Conservation (phyloP, 305 asterid genomes). For the Solanum hybrid region DNA sequence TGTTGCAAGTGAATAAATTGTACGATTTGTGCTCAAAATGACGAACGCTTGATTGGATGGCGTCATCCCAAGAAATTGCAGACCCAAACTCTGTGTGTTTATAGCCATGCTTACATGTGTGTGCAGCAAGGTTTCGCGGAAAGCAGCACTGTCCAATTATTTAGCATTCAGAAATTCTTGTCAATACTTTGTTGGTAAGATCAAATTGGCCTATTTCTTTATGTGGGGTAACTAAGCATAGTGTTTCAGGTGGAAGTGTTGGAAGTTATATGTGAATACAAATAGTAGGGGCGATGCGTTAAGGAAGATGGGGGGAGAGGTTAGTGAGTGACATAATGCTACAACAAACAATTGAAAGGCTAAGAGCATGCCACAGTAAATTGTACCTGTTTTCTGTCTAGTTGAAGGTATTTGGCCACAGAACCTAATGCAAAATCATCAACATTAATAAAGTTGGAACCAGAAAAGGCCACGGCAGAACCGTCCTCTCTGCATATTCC, state of each 20-base stretch:
- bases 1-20: slow-evolving; percentile 89
- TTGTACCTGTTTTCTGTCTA: slow-evolving; percentile 70
- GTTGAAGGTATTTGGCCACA: slow-evolving; percentile 72
- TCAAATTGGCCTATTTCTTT: background rate
- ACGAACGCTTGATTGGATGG: slow-evolving; percentile 43
- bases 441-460: slow-evolving; percentile 57
- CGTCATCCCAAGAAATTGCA: slow-evolving; percentile 82
- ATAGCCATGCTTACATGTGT: slow-evolving; percentile 61
- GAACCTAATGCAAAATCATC: slow-evolving; percentile 65
- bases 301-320: background rate
- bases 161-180: background rate
- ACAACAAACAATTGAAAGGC: background rate
- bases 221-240: background rate
- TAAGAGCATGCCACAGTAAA: background rate
- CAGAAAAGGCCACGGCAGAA: slow-evolving; percentile 62
- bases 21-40: slow-evolving; percentile 62
- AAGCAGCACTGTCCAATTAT: slow-evolving; percentile 56
- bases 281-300: background rate
- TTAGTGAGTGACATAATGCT: background rate
- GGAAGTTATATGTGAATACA: background rate
- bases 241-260: background rate
- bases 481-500: slow-evolving; percentile 90
- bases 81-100: slow-evolving; percentile 61
- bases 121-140: slow-evolving; percentile 56
- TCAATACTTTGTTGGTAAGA: background rate